phyloP scores from a whole-genome alignment of 306 rosid genomes.

The Urtica urens region DNA sequence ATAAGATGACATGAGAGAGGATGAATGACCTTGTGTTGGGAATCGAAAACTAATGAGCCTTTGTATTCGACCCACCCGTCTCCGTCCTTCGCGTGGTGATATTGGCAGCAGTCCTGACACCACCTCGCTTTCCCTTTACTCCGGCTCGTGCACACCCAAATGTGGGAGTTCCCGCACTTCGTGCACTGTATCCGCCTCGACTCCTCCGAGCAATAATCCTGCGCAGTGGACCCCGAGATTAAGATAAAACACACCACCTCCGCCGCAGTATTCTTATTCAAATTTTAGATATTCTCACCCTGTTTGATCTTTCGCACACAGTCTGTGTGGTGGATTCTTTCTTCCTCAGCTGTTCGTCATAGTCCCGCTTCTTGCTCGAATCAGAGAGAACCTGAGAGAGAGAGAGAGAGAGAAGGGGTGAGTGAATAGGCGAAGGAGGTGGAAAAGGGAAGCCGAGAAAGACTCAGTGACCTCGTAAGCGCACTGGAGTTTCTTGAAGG shows the following conservation, averaged over 20 bases:
- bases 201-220: conserved; percentile 72
- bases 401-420: conserved; percentile 54
- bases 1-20: no score
- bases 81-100: conserved; percentile 98
- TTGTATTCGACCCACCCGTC: conserved; percentile 99
- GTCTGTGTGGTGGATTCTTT: conserved; percentile 76
- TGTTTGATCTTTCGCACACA: conserved; percentile 78
- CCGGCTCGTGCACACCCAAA: conserved; percentile 98
- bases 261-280: no score
- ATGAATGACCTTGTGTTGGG: conserved; percentile 60
- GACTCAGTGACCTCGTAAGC: conserved; percentile 79
- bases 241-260: no score
- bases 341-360: conserved; percentile 89
- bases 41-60: conserved; percentile 75
- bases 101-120: conserved; percentile 99
- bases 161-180: conserved; percentile 87
- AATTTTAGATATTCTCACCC: conserved; percentile 38
- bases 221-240: no score
- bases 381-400: conserved; percentile 79
- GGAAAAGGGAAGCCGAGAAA: conserved; percentile 1
- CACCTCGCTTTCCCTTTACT: conserved; percentile 90
- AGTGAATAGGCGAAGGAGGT: conserved; percentile 11
- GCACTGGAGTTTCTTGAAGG: conserved; percentile 87
- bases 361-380: conserved; percentile 64
- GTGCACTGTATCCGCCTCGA: conserved; percentile 94